phyloP scores from a whole-genome alignment of 495 filamentous ascomycete genomes.

The Trichoderma virens region DNA sequence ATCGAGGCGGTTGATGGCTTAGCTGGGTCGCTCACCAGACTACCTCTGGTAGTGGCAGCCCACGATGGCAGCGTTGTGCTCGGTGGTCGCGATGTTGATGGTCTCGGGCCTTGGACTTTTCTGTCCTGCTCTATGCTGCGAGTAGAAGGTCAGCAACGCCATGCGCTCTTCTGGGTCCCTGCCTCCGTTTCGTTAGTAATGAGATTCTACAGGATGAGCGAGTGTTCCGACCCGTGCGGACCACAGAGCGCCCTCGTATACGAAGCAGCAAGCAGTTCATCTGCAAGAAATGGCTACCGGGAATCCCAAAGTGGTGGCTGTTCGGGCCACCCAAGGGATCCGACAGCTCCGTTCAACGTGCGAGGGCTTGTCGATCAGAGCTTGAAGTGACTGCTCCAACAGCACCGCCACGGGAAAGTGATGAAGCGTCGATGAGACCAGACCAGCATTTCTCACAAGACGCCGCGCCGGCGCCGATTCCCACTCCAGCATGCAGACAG shows the following conservation, averaged over 20 bases:
- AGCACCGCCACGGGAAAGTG: neutral
- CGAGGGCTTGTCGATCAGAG: constrained; percentile 6
- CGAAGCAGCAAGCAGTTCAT: neutral
- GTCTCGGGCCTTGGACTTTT: neutral
- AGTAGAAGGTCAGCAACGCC: neutral
- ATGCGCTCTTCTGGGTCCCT: neutral
- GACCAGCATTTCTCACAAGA: neutral
- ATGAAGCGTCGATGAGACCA: neutral
- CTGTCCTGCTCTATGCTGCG: neutral
- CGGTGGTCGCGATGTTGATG: neutral
- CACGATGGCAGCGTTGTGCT: neutral
- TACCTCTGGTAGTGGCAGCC: neutral
- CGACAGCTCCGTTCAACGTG: neutral
- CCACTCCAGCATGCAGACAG: neutral
- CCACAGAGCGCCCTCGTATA: neutral
- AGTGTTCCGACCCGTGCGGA: neutral
- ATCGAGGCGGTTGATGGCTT: neutral
- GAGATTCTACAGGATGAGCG: too few relatives aligned
- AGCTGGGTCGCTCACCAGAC: neutral
- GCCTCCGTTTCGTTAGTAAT: neutral
- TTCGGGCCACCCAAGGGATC: constrained; percentile 1
- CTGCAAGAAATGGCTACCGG: neutral
- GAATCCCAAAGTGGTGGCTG: neutral
- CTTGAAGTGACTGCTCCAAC: neutral
- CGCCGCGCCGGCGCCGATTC: constrained; percentile 1